A percentile compares a stretch with the other conserved stretches of the same genome.
These are phyloP conservation scores for Penicillium sp. DNA, from an alignment of 2,329 filamentous ascomycete species.

Conservation along the genomic window DNA sequence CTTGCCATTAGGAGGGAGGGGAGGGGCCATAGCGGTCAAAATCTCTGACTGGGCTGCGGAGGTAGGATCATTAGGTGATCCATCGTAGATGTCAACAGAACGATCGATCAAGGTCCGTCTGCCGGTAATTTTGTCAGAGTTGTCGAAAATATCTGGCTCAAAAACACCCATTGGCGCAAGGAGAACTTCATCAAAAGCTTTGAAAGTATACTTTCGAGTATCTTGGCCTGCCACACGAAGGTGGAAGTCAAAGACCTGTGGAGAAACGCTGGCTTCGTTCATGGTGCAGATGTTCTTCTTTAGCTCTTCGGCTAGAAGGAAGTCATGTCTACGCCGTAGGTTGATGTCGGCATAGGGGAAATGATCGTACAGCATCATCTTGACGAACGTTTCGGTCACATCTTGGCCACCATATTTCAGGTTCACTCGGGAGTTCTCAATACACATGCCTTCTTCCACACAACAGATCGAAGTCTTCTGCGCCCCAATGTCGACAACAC, in stretches of 20 bases:
- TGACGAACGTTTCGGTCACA: constrained; percentile 90
- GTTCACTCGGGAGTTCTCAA: constrained; percentile 93
- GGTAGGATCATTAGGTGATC: constrained; percentile 83
- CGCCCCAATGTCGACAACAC: constrained; percentile 92
- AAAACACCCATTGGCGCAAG: constrained; percentile 96
- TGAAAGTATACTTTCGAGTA: constrained; percentile 91
- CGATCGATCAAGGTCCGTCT: constrained; percentile 79
- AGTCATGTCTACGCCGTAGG: constrained; percentile 83
- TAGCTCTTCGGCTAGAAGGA: constrained; percentile 87
- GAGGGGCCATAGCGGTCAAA: constrained; percentile 51
- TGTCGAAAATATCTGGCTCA: constrained; percentile 82
- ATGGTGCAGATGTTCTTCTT: constrained; percentile 92
- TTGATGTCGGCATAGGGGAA: constrained; percentile 97
- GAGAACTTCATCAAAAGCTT: constrained; percentile 94
- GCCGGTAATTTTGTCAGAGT: constrained; percentile 72
- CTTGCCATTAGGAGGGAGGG: constrained; percentile 26
- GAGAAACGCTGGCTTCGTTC: constrained; percentile 83
- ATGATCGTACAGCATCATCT: constrained; percentile 96
- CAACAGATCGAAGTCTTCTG: constrained; percentile 98
- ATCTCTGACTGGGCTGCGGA: constrained; percentile 78
- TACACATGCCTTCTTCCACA: constrained; percentile 91
- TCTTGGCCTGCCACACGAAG: constrained; percentile 83
- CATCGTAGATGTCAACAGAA: constrained; percentile 92
- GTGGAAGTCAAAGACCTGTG: constrained; percentile 86
- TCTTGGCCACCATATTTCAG: constrained; percentile 91